phyloP scores from a whole-genome alignment of 768 basidiomycete species.

The Phylloporus arenicola region DNA sequence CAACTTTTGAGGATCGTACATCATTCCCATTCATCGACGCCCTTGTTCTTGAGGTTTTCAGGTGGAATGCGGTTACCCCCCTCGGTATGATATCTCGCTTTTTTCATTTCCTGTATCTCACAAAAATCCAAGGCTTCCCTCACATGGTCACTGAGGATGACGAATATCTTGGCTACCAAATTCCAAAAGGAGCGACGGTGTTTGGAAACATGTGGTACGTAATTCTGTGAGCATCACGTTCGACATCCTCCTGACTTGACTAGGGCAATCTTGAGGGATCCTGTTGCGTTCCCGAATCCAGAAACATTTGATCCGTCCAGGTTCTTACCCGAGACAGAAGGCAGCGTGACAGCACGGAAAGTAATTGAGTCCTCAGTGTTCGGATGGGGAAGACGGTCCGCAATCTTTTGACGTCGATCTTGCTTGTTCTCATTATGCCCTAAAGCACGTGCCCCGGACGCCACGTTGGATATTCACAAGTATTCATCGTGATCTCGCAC shows the following conservation, averaged over 20 bases:
- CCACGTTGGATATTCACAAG: background rate
- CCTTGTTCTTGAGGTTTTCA: slow-evolving; percentile 9
- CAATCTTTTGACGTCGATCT: too few relatives aligned
- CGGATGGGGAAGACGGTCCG: background rate
- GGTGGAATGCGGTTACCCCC: slow-evolving; percentile 10
- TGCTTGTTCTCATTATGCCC: background rate
- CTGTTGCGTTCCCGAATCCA: background rate
- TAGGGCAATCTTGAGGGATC: slow-evolving; percentile 1
- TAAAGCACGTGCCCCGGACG: background rate
- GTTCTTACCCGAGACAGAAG: background rate
- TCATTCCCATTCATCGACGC: slow-evolving; percentile 12
- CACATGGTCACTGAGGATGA: slow-evolving; percentile 32
- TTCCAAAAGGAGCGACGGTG: slow-evolving; percentile 39
- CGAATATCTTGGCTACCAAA: slow-evolving; percentile 28
- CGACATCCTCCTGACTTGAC: background rate
- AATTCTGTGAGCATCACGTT: background rate
- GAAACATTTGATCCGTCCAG: background rate
- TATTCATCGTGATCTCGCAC: slow-evolving; percentile 1
- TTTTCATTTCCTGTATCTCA: background rate
- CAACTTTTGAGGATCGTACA: slow-evolving; percentile 11
- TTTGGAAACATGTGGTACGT: slow-evolving; percentile 37
- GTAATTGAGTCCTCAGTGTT: background rate
- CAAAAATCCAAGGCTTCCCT: slow-evolving; percentile 24
- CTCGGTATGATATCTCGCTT: slow-evolving; percentile 1
- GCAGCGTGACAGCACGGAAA: background rate